Evolutionary conservation across 352 stramenopile genomes (phyloP).

Genomic region (Phytophthora pini): DNA sequence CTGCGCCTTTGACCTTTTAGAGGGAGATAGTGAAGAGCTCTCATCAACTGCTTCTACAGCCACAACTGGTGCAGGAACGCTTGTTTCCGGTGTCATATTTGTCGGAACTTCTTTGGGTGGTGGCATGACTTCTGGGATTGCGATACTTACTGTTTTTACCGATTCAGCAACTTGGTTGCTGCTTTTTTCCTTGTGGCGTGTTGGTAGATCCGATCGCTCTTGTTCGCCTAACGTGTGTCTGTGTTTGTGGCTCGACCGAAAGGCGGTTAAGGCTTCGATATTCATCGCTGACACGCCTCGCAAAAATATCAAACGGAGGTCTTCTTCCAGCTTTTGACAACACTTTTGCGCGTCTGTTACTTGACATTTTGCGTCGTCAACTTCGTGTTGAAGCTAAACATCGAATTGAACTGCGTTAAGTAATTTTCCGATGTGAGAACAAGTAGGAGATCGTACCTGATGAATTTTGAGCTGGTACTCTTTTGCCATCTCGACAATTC

Average conservation of each 20-base stretch:
- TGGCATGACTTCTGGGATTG: background rate
- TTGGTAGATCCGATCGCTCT: conserved; percentile 4
- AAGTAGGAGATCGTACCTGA: conserved; percentile 31
- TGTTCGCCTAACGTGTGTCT: conserved; percentile 10
- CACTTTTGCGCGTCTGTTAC: conserved; percentile 46
- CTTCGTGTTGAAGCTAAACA: conserved; percentile 46
- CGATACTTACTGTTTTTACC: conserved; percentile 1
- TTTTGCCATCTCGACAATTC: conserved; percentile 34
- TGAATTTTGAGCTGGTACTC: conserved; percentile 55
- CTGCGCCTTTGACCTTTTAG: conserved; percentile 1
- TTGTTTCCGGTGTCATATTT: conserved; percentile 5
- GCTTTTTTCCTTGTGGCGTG: conserved; percentile 4
- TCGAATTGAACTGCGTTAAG: conserved; percentile 6
- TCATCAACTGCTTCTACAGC: background rate
- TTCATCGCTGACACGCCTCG: conserved; percentile 81
- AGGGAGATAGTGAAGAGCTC: background rate
- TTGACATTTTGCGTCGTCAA: conserved; percentile 45
- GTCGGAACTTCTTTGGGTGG: conserved; percentile 1
- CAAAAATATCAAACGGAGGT: conserved; percentile 71
- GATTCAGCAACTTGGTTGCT: background rate
- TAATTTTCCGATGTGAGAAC: background rate
- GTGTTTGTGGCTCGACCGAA: conserved; percentile 58
- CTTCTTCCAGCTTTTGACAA: conserved; percentile 60
- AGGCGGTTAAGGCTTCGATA: conserved; percentile 71
- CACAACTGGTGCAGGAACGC: background rate